phyloP scores from a whole-genome alignment of 2,329 filamentous ascomycete species.

The Nigrograna mackinnonii region DNA sequence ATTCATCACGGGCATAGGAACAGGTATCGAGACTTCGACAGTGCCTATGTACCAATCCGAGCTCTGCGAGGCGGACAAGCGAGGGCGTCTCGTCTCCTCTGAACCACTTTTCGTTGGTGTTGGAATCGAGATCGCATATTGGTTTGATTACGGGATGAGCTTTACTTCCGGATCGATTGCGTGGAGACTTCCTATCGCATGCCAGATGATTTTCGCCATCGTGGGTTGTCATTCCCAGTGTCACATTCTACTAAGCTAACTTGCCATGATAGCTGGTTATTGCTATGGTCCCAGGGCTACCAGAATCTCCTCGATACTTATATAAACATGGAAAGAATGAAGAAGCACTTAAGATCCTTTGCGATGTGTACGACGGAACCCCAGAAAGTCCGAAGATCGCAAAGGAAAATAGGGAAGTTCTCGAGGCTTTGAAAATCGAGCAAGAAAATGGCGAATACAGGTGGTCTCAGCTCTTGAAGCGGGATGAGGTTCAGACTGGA shows the following conservation, averaged over 20 bases:
- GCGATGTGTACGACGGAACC: constrained; percentile 46
- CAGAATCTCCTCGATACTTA: constrained; percentile 51
- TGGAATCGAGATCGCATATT: constrained; percentile 37
- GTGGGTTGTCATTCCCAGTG: constrained; percentile 9
- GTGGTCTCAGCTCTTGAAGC: constrained; percentile 47
- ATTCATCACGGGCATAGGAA: constrained; percentile 54
- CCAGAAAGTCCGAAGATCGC: constrained; percentile 34
- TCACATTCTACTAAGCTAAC: background rate
- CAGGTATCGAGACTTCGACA: constrained; percentile 52
- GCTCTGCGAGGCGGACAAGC: constrained; percentile 46
- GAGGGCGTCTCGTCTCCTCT: constrained; percentile 34
- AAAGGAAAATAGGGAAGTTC: constrained; percentile 12
- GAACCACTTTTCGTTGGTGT: constrained; percentile 45
- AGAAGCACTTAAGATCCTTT: constrained; percentile 51
- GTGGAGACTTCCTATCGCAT: constrained; percentile 52
- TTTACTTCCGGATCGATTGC: constrained; percentile 41
- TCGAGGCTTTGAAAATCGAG: constrained; percentile 39
- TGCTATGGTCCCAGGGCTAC: constrained; percentile 48
- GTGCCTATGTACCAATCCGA: constrained; percentile 50
- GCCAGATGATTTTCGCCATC: constrained; percentile 50
- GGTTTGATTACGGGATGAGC: constrained; percentile 30
- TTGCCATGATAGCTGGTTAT: constrained; percentile 39
- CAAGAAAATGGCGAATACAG: constrained; percentile 34
- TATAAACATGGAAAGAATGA: constrained; percentile 44
- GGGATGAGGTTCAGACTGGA: constrained; percentile 48